phyloP scores from a whole-genome alignment of 2,329 filamentous ascomycete species.

The Pseudopyricularia javanii region DNA sequence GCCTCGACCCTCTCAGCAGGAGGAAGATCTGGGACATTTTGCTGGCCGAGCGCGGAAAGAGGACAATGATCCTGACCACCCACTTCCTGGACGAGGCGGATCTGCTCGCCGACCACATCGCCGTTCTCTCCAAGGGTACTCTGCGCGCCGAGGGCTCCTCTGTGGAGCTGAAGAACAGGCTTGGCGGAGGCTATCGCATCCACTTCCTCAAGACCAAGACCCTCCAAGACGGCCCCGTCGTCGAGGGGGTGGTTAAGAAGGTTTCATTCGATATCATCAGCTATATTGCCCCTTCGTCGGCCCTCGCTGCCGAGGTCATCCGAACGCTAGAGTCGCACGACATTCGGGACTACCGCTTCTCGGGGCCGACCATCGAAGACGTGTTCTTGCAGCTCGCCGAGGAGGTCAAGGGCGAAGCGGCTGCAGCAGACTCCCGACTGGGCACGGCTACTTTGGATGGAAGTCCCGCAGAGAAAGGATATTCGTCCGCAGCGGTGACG shows the following conservation, averaged over 20 bases:
- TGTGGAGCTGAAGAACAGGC: constrained; percentile 68
- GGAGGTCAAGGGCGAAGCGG: constrained; percentile 49
- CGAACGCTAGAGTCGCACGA: constrained; percentile 52
- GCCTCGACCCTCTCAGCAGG: constrained; percentile 74
- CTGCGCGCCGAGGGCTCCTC: constrained; percentile 75
- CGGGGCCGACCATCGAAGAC: constrained; percentile 83
- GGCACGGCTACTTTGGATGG: not conserved
- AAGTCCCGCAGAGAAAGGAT: not conserved
- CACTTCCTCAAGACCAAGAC: constrained; percentile 52
- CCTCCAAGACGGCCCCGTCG: constrained; percentile 30
- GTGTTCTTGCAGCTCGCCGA: constrained; percentile 81
- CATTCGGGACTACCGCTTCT: constrained; percentile 70
- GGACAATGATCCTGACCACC: constrained; percentile 80
- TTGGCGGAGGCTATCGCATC: constrained; percentile 78
- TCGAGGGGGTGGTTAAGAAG: constrained; percentile 45
- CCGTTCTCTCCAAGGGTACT: constrained; percentile 73
- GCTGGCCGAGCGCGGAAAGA: constrained; percentile 65
- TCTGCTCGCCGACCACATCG: constrained; percentile 77
- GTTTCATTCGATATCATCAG: constrained; percentile 58
- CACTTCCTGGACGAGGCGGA: constrained; percentile 94
- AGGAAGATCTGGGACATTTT: constrained; percentile 93
- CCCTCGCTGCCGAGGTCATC: constrained; percentile 60
- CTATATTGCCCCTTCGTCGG: constrained; percentile 59
- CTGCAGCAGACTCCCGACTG: not conserved
- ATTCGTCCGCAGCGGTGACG: constrained; percentile 1